These are phyloP conservation scores for Sistotremastrum suecicum DNA, from an alignment of 768 basidiomycete species.

Conservation along the genomic window DNA sequence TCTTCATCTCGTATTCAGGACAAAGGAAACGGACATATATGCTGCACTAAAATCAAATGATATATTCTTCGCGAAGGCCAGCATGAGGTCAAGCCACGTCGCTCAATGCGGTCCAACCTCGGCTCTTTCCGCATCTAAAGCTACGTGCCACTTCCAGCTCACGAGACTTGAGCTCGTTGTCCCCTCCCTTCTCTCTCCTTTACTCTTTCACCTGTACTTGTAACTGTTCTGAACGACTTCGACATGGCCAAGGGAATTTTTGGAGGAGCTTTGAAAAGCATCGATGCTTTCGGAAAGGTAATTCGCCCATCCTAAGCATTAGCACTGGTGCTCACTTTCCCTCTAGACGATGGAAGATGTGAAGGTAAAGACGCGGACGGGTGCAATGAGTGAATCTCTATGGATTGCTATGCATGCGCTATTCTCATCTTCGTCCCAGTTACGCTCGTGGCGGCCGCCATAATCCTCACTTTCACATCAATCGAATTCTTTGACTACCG, in stretches of 20 bases:
- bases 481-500: slow-evolving; percentile 97
- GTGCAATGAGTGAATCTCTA: slow-evolving; percentile 60
- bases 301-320: slow-evolving; percentile 8
- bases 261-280: slow-evolving; percentile 58
- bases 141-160: too few species aligned
- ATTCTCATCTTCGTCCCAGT: slow-evolving; percentile 33
- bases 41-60: too few species aligned
- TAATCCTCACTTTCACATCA: slow-evolving; percentile 82
- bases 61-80: too few species aligned
- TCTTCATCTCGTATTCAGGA: too few species aligned
- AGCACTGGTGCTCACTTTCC: neutral
- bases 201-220: too few species aligned
- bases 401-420: slow-evolving; percentile 3
- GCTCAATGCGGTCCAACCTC: too few species aligned
- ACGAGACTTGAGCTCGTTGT: too few species aligned
- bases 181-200: too few species aligned
- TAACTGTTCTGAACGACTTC: too few species aligned
- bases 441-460: slow-evolving; percentile 80
- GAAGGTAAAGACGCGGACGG: slow-evolving; percentile 94
- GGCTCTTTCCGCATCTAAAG: too few species aligned
- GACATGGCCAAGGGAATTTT: slow-evolving; percentile 68
- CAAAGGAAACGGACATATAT: too few species aligned
- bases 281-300: slow-evolving; percentile 99
- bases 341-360: slow-evolving; percentile 94
- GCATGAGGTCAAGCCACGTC: too few species aligned